Evolutionary conservation across 2,329 filamentous ascomycete genomes (phyloP).

Genomic region (Aspergillus cejpii): DNA sequence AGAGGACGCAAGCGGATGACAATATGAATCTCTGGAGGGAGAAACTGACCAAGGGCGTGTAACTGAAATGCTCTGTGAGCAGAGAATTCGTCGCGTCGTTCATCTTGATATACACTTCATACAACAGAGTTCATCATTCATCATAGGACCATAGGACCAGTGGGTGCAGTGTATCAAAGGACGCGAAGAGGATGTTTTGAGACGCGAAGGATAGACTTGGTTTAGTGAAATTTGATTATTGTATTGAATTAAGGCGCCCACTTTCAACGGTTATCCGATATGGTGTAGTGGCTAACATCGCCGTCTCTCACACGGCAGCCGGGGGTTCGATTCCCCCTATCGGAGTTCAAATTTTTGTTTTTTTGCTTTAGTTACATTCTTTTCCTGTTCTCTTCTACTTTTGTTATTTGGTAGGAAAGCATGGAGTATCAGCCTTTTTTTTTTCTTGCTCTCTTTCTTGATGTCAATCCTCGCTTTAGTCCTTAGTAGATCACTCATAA

Average conservation of each 20-base stretch:
- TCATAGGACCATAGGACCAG: conserved; percentile 1
- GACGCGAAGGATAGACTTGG: no score
- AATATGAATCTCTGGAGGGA: neutral
- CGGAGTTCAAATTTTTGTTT: conserved; percentile 10
- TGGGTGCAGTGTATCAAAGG: conserved; percentile 1
- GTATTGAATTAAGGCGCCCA: no score
- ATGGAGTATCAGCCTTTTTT: neutral
- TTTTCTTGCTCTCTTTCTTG: neutral
- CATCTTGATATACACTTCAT: conserved; percentile 35
- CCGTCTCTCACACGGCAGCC: conserved; percentile 24
- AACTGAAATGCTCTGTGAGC: conserved; percentile 91
- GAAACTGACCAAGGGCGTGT: conserved; percentile 73
- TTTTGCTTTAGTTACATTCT: neutral
- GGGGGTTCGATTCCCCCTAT: conserved; percentile 25
- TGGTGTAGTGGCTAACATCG: conserved; percentile 21
- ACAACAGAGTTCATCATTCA: no score
- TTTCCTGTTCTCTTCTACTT: neutral
- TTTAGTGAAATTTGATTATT: no score
- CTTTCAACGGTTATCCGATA: conserved; percentile 3
- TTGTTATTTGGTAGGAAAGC: neutral
- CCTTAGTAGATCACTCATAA: neutral
- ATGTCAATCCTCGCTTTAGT: neutral
- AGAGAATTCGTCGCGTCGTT: conserved; percentile 51
- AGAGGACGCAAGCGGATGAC: neutral
- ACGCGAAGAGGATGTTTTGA: no score